phyloP scores from a whole-genome alignment of 2,329 filamentous ascomycete genomes.

The Exophiala sp. region DNA sequence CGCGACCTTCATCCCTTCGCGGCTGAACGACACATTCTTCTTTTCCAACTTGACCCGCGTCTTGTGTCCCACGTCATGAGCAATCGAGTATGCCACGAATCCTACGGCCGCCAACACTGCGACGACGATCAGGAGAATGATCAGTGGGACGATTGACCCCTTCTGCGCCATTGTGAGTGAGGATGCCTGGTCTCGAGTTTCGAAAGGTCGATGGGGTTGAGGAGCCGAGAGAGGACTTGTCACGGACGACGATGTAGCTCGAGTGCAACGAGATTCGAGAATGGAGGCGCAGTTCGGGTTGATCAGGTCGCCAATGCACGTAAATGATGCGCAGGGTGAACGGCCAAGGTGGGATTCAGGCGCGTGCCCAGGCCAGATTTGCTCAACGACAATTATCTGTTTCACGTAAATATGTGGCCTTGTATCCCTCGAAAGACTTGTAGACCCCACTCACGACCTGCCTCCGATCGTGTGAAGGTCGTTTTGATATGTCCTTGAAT shows the following conservation, averaged over 20 bases:
- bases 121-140: conserved; percentile 52
- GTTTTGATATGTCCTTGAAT: no score
- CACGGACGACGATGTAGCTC: background rate
- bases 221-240: background rate
- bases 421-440: no score
- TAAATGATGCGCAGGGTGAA: background rate
- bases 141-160: conserved; percentile 46
- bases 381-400: no score
- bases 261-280: background rate
- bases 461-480: no score
- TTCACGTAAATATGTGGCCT: no score
- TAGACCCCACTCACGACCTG: no score
- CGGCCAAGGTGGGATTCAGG: background rate
- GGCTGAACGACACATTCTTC: conserved; percentile 55
- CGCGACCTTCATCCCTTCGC: conserved; percentile 56
- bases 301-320: background rate
- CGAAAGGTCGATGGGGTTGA: no score
- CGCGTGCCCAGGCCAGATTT: background rate
- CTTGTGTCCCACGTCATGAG: conserved; percentile 52
- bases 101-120: conserved; percentile 48
- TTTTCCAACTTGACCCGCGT: conserved; percentile 58
- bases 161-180: conserved; percentile 22
- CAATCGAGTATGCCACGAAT: conserved; percentile 54
- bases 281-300: background rate
- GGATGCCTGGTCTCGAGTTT: background rate